These are phyloP conservation scores for Lactifluus pinguis DNA, from an alignment of 768 basidiomycete genomes.

Conservation along the genomic window DNA sequence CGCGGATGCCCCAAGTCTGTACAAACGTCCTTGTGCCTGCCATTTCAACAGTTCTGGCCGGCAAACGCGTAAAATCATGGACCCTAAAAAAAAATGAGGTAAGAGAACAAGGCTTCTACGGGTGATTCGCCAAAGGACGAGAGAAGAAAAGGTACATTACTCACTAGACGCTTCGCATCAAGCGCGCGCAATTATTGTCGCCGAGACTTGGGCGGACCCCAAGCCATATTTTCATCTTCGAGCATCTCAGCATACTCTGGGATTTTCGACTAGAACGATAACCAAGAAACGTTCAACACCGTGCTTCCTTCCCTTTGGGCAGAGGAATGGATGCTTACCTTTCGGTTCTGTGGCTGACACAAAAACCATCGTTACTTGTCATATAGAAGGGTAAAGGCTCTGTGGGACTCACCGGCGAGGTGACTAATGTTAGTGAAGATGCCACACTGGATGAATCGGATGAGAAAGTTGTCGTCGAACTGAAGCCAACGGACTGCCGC, in stretches of 20 bases:
- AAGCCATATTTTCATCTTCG: constrained; percentile 27
- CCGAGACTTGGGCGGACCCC: constrained; percentile 21
- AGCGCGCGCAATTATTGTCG: not conserved
- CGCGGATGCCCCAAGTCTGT: not conserved
- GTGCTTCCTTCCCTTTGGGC: not conserved
- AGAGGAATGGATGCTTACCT: not conserved
- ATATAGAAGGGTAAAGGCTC: not conserved
- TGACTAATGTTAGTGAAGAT: not conserved
- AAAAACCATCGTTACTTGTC: not conserved
- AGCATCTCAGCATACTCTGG: constrained; percentile 23
- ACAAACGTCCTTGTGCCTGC: not conserved
- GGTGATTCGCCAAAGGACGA: not conserved
- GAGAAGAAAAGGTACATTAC: not conserved
- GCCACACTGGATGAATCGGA: not conserved
- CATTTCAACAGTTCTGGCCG: not conserved
- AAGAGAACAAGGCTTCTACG: not conserved
- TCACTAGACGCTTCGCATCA: not conserved
- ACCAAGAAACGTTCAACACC: not conserved
- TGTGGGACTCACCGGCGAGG: not conserved
- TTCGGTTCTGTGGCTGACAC: not conserved
- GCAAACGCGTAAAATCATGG: too few species aligned
- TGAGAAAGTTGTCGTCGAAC: not conserved
- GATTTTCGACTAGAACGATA: not conserved
- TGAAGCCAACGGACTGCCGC: not conserved
- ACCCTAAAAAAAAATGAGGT: not conserved